Evolutionary conservation across 805 yeast species (phyloP), one percentile per base, ranked within the genome.

Genomic region (Yamadazyma ubonensis): DNA sequence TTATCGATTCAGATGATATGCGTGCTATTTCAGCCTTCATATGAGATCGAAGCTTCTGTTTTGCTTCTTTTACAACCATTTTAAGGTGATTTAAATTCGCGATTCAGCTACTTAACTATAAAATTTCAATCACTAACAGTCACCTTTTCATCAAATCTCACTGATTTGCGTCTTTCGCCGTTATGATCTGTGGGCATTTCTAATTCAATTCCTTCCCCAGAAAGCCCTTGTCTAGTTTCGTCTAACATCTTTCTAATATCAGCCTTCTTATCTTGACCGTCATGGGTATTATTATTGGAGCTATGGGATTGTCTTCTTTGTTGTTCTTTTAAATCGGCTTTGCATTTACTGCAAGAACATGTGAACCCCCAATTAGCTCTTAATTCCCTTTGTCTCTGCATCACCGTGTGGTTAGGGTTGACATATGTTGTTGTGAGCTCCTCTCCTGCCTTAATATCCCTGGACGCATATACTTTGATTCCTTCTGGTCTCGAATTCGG

Each of bases 341-440:
- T 73, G 59, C 96, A 87, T 46, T 83, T 75, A 9, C 59, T 51
- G 57, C 96, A 87, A 18, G 57, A 59, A 59, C 96, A 87, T 14
- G 73, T 53, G 57, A 87, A 87, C 3, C 95, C 95, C 86, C 88
- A 87, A 50, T 83, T 81, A 9, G 79, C 78, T 43, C 90, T 62
- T 35, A 87, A 63, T 46, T 76, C 80, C 46, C 83, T 58, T 51
- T 78, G 79, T 46, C 96, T 73, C 42, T 81, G 78, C 33, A 71
- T 76, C 6, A 81, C 75, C 2, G 78, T 75, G 50, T 77, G 80
- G 5, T 65, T 57, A 2, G 89, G 87, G 50, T 83, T 78, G 2
- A 86, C 86, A 51, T 87, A 87, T 2, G 83, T 71, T 1, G 85
- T 78, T 0, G 76, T 64, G 29, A 87, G 68, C 54, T 86, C 93